phyloP scores from a whole-genome alignment of 495 filamentous ascomycete species.

The Tuber umbilicatum region DNA sequence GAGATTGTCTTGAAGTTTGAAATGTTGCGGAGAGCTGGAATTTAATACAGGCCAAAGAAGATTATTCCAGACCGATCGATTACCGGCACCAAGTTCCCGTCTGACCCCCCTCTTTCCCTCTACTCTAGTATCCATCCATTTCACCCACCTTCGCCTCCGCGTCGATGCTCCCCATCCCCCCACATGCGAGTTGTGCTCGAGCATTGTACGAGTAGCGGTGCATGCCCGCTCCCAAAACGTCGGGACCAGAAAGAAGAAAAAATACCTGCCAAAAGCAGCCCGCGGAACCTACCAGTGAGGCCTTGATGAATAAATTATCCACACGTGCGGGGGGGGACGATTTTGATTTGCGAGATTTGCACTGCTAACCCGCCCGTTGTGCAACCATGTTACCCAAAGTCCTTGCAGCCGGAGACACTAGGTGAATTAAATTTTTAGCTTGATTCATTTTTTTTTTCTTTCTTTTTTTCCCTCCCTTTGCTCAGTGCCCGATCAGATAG shows the following conservation, averaged over 20 bases:
- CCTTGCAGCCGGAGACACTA: background rate
- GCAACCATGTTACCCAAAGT: background rate
- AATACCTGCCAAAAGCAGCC: background rate
- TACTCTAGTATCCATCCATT: background rate
- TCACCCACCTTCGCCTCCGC: background rate
- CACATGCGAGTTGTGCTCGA: background rate
- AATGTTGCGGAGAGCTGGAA: background rate
- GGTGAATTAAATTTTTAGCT: background rate
- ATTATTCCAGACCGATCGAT: background rate
- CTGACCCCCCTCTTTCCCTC: background rate
- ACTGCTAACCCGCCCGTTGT: background rate
- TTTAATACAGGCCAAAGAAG: background rate
- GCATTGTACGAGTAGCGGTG: background rate
- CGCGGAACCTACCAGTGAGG: background rate
- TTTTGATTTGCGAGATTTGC: background rate
- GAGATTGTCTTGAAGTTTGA: background rate
- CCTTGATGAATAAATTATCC: background rate
- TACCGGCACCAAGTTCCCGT: background rate
- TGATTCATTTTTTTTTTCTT: background rate
- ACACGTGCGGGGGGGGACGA: background rate
- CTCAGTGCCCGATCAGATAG: background rate
- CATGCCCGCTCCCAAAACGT: background rate
- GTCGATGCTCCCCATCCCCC: background rate
- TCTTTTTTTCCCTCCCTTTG: background rate
- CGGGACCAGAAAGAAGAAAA: background rate